Evolutionary conservation across 495 filamentous ascomycete genomes (phyloP).

Genomic region (Xylaria intraflava): DNA sequence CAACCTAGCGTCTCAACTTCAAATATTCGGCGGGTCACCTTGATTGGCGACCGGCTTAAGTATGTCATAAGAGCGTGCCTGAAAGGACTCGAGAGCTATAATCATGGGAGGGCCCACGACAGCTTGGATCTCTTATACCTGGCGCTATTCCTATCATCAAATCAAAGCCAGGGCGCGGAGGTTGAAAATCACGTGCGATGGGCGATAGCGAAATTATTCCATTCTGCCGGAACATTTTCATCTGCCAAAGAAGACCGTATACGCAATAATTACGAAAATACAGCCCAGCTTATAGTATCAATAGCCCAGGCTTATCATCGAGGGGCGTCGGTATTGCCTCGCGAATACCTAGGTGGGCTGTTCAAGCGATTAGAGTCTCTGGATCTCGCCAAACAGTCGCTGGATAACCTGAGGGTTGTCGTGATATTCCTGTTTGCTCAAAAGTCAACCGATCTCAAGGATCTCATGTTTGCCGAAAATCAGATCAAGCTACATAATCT

Average conservation of each 20-base stretch:
- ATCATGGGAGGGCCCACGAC: neutral
- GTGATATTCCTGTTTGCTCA: slow-evolving; percentile 37
- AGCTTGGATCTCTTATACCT: slow-evolving; percentile 18
- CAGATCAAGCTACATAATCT: slow-evolving; percentile 18
- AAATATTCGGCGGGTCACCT: slow-evolving; percentile 16
- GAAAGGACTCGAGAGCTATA: slow-evolving; percentile 7
- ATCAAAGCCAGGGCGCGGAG: slow-evolving; percentile 5
- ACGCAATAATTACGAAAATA: slow-evolving; percentile 17
- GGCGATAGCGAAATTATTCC: slow-evolving; percentile 16
- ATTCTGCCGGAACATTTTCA: neutral
- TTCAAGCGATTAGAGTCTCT: slow-evolving; percentile 20
- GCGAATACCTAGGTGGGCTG: slow-evolving; percentile 27
- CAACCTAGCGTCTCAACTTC: slow-evolving; percentile 10
- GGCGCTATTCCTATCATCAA: slow-evolving; percentile 21
- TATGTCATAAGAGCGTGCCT: slow-evolving; percentile 19
- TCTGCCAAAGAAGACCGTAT: slow-evolving; percentile 12
- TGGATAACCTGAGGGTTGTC: slow-evolving; percentile 21
- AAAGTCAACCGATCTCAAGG: slow-evolving; percentile 34
- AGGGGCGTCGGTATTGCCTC: slow-evolving; percentile 26
- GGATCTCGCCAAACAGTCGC: slow-evolving; percentile 9
- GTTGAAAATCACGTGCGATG: slow-evolving; percentile 8
- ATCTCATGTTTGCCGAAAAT: slow-evolving; percentile 38
- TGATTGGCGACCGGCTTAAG: slow-evolving; percentile 19
- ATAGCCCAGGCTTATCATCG: slow-evolving; percentile 31
- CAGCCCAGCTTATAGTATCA: slow-evolving; percentile 27